Percentiles rank a stretch among this genome's conserved stretches.
Conservation (phyloP, 495 filamentous ascomycete species). For the Pyronema omphalodes region DNA sequence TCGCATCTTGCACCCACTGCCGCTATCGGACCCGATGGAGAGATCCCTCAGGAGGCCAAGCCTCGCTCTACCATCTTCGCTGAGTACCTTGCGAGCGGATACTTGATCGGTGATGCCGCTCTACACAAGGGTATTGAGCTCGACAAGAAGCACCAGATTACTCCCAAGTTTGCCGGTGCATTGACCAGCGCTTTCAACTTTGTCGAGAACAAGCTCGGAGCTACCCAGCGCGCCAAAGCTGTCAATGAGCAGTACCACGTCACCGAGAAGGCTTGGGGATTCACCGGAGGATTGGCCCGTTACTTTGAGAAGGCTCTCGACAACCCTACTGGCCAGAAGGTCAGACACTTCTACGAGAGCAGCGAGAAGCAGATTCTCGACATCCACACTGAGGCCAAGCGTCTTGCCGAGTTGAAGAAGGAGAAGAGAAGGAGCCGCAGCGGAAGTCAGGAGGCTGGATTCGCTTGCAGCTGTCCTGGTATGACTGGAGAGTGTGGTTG, state of each 20-base stretch:
- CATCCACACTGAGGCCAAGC: conserved; percentile 73
- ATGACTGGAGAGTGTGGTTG: conserved; percentile 16
- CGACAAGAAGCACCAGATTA: conserved; percentile 80
- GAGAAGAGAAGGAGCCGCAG: conserved; percentile 34
- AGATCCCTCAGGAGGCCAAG: conserved; percentile 71
- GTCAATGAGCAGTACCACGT: conserved; percentile 33
- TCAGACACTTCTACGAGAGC: conserved; percentile 69
- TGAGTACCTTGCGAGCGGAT: conserved; percentile 90
- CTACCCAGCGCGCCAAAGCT: conserved; percentile 25
- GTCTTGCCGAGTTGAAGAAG: conserved; percentile 76
- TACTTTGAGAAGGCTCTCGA: conserved; percentile 87
- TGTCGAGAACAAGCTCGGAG: conserved; percentile 59
- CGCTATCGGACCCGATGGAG: conserved; percentile 26
- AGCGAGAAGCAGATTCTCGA: conserved; percentile 74
- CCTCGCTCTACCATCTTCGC: conserved; percentile 80
- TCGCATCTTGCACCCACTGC: conserved; percentile 24
- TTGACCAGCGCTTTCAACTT: conserved; percentile 45
- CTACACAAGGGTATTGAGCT: conserved; percentile 70
- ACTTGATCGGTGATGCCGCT: conserved; percentile 63
- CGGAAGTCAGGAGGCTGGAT: conserved; percentile 24
- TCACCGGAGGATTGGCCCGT: conserved; percentile 35
- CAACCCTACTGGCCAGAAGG: conserved; percentile 67
- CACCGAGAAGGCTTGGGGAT: conserved; percentile 23
- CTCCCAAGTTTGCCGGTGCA: conserved; percentile 51
- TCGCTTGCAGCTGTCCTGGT: conserved; percentile 23